Conservation (phyloP, 345 rosid species). For the Balakata baccata region DNA sequence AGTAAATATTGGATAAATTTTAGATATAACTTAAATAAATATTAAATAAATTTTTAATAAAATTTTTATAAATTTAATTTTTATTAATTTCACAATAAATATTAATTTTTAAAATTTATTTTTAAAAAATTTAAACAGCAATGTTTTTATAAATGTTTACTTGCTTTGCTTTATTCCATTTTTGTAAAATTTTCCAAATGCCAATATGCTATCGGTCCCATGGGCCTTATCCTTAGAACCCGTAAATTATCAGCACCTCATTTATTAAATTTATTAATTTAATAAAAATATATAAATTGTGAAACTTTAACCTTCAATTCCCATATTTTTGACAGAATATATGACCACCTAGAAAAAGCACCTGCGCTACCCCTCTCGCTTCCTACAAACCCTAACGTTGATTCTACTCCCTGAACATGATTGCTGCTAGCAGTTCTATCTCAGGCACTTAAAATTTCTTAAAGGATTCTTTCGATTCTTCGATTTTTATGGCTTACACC, state of each 20-base stretch:
- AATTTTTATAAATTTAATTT: no score
- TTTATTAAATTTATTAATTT: background rate
- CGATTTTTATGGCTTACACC: background rate
- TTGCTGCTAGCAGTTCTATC: background rate
- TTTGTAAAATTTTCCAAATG: no score
- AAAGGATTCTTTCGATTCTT: background rate
- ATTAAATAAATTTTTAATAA: no score
- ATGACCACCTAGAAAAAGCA: background rate
- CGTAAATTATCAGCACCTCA: no score
- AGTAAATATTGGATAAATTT: no score
- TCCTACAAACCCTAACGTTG: constrained; percentile 8
- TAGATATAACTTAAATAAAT: no score
- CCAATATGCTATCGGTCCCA: background rate
- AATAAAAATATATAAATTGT: background rate
- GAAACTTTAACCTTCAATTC: background rate
- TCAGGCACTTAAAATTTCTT: background rate
- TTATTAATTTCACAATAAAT: no score
- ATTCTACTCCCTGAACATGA: background rate
- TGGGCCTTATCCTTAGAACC: background rate
- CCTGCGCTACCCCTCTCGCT: background rate
- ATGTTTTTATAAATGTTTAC: no score
- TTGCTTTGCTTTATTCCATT: no score
- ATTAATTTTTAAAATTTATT: no score
- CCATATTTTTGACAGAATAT: background rate
- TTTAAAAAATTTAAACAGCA: no score